phyloP scores from a whole-genome alignment of 192 early-diverging fungal species.

The Backusella parvicylindrica region DNA sequence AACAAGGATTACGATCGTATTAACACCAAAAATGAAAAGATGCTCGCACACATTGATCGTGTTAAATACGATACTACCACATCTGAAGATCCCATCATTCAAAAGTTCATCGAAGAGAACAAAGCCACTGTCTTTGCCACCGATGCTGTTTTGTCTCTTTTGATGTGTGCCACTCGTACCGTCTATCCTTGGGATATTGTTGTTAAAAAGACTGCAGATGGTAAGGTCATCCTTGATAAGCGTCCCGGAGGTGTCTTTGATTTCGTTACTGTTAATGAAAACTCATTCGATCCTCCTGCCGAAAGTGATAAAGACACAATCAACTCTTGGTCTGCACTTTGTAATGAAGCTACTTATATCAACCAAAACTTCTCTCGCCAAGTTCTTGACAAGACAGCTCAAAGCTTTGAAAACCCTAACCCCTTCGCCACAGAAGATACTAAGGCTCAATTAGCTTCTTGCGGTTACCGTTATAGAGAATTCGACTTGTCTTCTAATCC shows the following conservation, averaged over 20 bases:
- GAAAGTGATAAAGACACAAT: constrained; percentile 90
- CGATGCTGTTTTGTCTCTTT: constrained; percentile 81
- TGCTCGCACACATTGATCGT: constrained; percentile 62
- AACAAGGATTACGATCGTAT: constrained; percentile 87
- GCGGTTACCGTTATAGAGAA: constrained; percentile 85
- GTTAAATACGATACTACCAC: constrained; percentile 77
- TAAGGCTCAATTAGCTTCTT: constrained; percentile 52
- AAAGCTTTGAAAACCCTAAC: constrained; percentile 66
- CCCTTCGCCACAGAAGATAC: constrained; percentile 61
- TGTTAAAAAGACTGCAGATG: constrained; percentile 76
- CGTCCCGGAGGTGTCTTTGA: constrained; percentile 79
- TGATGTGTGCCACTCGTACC: constrained; percentile 91
- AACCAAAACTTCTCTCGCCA: constrained; percentile 84
- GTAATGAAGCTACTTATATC: constrained; percentile 84
- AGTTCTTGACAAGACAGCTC: constrained; percentile 52
- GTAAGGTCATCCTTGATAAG: constrained; percentile 90
- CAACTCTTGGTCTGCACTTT: constrained; percentile 84
- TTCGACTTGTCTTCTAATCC: constrained; percentile 65
- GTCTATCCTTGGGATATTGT: constrained; percentile 97
- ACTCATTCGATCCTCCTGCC: constrained; percentile 85
- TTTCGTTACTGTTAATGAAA: constrained; percentile 93
- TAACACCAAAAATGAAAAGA: constrained; percentile 72
- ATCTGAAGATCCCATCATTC: constrained; percentile 84
- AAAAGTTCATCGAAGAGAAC: constrained; percentile 42
- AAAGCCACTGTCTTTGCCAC: constrained; percentile 81